Evolutionary conservation across 805 yeast species (phyloP), one percentile per base, ranked within the genome.

Genomic region (Wickerhamiella musiphila): DNA sequence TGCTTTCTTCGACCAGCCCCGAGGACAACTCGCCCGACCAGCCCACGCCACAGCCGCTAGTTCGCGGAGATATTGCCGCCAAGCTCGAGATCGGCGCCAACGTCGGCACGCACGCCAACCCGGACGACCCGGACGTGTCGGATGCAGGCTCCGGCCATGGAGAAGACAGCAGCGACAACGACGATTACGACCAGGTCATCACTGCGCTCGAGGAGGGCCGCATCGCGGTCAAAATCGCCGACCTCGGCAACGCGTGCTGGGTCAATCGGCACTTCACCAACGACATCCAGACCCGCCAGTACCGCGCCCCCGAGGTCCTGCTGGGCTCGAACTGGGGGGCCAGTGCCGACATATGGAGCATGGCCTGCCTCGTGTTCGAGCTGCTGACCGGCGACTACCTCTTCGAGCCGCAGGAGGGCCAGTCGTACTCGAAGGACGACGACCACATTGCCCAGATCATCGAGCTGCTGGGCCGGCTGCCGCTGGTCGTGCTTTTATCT

Each of bases 391-490:
- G 96, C 3, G 96, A 86, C 54, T 84, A 84, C 47, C 54, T 90
- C 31, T 90, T 86, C 53, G 95, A 86, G 52, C 98, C 98, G 4
- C 68, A 72, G 32, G 43, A 44, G 23, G 60, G 60, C 21, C 29
- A 43, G 24, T 61, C 77, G 4, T 86, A 81, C 55, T 52, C 73
- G 30, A 84, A 84, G 48, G 94, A 84, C 53, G 95, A 86, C 49
- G 98, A 90, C 52, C 98, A 90, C 53, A 65, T 90, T 45, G 96
- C 96, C 0, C 96, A 90, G 53, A 81, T 90, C 10, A 73, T 90
- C 22, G 96, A 86, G 53, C 60, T 79, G 12, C 50, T 79, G 32
- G 86, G 92, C 1, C 63, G 67, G 20, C 58, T 77, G 34, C 92
- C 93, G 2, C 44, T 67, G 11, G 58, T 63, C 29, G 48, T 74